These are phyloP conservation scores for Entonaema liquescens DNA, from an alignment of 495 filamentous ascomycete species.

Conservation along the genomic window DNA sequence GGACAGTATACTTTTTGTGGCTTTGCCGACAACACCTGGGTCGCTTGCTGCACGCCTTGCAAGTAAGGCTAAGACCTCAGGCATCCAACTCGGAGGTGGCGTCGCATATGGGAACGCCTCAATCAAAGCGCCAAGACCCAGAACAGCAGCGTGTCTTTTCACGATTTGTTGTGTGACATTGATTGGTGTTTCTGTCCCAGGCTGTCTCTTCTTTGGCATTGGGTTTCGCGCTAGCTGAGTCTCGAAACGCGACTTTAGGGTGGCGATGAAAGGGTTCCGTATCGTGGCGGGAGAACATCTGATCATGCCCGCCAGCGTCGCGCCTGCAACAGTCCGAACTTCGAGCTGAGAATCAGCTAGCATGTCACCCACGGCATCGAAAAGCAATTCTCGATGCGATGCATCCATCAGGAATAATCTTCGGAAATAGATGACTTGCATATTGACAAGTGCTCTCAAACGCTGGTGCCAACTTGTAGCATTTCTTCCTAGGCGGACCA, in stretches of 20 bases:
- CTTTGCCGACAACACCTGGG: slow-evolving; percentile 92
- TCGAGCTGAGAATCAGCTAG: slow-evolving; percentile 91
- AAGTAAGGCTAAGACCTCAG: slow-evolving; percentile 86
- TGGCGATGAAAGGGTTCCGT: slow-evolving; percentile 76
- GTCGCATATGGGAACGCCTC: slow-evolving; percentile 98
- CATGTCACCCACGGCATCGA: slow-evolving; percentile 92
- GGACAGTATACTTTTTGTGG: slow-evolving; percentile 93
- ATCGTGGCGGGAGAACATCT: slow-evolving; percentile 89
- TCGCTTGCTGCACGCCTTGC: slow-evolving; percentile 87
- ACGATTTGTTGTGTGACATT: slow-evolving; percentile 83
- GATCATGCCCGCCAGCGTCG: slow-evolving; percentile 96
- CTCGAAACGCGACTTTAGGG: slow-evolving; percentile 82
- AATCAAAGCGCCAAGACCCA: slow-evolving; percentile 89
- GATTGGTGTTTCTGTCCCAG: slow-evolving; percentile 78
- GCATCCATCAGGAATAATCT: slow-evolving; percentile 90
- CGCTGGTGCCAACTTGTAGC: slow-evolving; percentile 96
- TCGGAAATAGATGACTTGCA: slow-evolving; percentile 99
- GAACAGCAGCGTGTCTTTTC: slow-evolving; percentile 85
- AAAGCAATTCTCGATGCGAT: slow-evolving; percentile 78
- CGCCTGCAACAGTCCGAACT: slow-evolving; percentile 89
- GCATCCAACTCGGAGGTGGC: slow-evolving; percentile 92
- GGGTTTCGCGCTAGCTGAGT: slow-evolving; percentile 79
- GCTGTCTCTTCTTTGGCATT: slow-evolving; percentile 75
- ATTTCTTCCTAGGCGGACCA: slow-evolving; percentile 88
- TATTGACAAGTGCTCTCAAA: slow-evolving; percentile 96